phyloP scores from a whole-genome alignment of 495 filamentous ascomycete genomes.

The Hypomontagnella submonticulosa region DNA sequence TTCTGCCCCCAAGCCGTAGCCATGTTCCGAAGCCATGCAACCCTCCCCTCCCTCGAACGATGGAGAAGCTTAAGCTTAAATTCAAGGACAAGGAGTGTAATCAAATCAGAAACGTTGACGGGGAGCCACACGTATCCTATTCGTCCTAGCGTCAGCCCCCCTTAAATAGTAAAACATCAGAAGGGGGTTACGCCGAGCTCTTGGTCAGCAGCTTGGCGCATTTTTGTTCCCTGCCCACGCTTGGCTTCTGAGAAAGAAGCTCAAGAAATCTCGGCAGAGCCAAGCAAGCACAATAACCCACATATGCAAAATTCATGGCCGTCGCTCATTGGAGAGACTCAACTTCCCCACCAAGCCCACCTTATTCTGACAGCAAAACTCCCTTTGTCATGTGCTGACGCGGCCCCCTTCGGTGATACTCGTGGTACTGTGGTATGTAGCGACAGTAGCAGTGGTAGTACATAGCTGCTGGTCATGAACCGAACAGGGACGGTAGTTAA shows the following conservation, averaged over 20 bases:
- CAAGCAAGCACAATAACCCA: slow-evolving; percentile 27
- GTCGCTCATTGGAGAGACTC: slow-evolving; percentile 17
- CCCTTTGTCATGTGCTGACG: slow-evolving; percentile 43
- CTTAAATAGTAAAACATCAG: slow-evolving; percentile 30
- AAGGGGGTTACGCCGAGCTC: slow-evolving; percentile 34
- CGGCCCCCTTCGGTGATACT: slow-evolving; percentile 45
- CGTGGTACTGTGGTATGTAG: slow-evolving; percentile 2
- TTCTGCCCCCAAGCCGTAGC: slow-evolving; percentile 29
- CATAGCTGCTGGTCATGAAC: background rate
- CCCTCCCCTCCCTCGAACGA: slow-evolving; percentile 32
- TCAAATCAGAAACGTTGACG: slow-evolving; percentile 40
- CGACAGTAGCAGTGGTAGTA: background rate
- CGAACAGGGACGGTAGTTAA: slow-evolving; percentile 24
- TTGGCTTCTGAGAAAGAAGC: slow-evolving; percentile 32
- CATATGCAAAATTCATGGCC: slow-evolving; percentile 29
- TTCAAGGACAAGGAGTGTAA: slow-evolving; percentile 41
- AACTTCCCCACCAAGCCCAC: slow-evolving; percentile 39
- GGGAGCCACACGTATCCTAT: slow-evolving; percentile 31
- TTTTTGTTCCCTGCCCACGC: slow-evolving; percentile 23
- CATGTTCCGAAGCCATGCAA: slow-evolving; percentile 42
- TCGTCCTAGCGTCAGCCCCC: slow-evolving; percentile 28
- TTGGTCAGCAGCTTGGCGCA: slow-evolving; percentile 37
- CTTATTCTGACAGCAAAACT: slow-evolving; percentile 43
- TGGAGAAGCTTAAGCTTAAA: slow-evolving; percentile 47
- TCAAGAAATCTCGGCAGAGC: slow-evolving; percentile 44